Percentiles rank a stretch among this genome's conserved stretches.
These are phyloP conservation scores for Coemansia sp. DNA, from an alignment of 371 early-diverging fungal genomes.

Conservation along the genomic window DNA sequence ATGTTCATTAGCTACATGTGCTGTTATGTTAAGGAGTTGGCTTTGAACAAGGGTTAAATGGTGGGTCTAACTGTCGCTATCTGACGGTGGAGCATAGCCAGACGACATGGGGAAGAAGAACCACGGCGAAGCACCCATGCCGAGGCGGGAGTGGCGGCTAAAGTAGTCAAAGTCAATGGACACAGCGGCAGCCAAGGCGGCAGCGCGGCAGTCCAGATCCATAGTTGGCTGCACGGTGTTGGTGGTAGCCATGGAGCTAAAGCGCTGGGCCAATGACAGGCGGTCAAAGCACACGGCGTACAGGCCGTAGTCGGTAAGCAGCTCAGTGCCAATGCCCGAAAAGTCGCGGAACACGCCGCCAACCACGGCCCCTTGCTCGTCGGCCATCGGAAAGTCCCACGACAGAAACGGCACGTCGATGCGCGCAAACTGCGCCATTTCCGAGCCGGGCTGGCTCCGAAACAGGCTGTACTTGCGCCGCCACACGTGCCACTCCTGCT, in stretches of 20 bases:
- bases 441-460: constrained; percentile 47
- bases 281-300: constrained; percentile 81
- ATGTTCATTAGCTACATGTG: not conserved
- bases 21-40: not conserved
- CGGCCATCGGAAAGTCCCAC: constrained; percentile 77
- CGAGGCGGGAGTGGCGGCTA: constrained; percentile 66
- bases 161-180: constrained; percentile 94
- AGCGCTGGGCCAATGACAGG: constrained; percentile 42
- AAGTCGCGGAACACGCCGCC: constrained; percentile 79
- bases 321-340: constrained; percentile 83
- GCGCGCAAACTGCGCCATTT: constrained; percentile 68
- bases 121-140: constrained; percentile 7
- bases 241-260: not conserved
- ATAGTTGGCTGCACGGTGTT: not conserved
- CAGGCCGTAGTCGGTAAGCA: constrained; percentile 86
- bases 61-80: not conserved
- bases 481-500: constrained; percentile 84
- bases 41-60: no score
- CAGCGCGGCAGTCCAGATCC: constrained; percentile 81
- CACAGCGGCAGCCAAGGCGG: constrained; percentile 79
- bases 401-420: constrained; percentile 77
- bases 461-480: constrained; percentile 83
- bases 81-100: not conserved
- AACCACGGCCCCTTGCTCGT: constrained; percentile 61
- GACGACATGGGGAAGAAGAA: constrained; percentile 19